These are phyloP conservation scores for Trichoderma brevicompactum DNA, from an alignment of 2,329 filamentous ascomycete species.

Conservation along the genomic window DNA sequence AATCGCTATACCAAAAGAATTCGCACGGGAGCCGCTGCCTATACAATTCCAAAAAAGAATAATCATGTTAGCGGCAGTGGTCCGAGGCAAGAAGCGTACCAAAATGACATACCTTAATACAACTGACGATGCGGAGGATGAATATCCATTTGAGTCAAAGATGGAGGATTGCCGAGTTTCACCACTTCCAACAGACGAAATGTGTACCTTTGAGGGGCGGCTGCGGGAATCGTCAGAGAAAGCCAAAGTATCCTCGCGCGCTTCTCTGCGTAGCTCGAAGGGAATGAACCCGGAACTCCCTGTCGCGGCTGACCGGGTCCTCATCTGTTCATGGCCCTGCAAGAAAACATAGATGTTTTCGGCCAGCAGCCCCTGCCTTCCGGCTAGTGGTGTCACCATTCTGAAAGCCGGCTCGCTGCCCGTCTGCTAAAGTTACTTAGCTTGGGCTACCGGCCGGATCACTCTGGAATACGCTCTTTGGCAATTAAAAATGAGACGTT, in stretches of 20 bases:
- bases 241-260: neutral
- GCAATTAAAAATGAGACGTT: neutral
- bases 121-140: slow-evolving; percentile 11
- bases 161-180: neutral
- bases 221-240: neutral
- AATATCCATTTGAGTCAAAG: neutral
- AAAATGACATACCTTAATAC: neutral
- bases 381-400: neutral
- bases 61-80: neutral
- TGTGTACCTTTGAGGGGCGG: neutral
- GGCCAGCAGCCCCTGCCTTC: neutral
- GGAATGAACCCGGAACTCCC: slow-evolving; percentile 6
- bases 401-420: neutral
- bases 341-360: slow-evolving; percentile 6
- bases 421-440: neutral
- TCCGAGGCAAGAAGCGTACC: neutral
- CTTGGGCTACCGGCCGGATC: neutral
- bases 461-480: neutral
- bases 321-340: neutral
- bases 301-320: neutral
- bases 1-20: slow-evolving; percentile 45
- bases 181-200: neutral
- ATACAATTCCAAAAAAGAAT: neutral
- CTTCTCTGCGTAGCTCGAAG: neutral
- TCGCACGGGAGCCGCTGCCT: slow-evolving; percentile 49